Conservation (phyloP, 2,329 filamentous ascomycete genomes). For the Colletotrichum tabaci region DNA sequence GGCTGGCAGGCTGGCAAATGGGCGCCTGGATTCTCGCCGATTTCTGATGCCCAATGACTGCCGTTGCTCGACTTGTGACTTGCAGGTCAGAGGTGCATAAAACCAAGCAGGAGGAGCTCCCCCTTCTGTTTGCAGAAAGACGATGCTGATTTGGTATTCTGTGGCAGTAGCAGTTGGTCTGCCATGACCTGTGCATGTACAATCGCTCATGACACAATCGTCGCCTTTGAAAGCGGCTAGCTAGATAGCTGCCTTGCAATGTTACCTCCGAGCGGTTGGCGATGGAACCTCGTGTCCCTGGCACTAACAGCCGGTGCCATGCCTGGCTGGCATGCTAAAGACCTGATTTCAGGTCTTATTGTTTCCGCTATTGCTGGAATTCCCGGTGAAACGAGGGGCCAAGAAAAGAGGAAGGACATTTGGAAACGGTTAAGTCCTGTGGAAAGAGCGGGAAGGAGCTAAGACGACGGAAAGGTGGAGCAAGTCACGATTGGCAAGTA, state of each 20-base stretch:
- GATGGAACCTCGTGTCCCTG: conserved; percentile 29
- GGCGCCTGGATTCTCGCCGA: conserved; percentile 33
- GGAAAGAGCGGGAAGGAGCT: conserved; percentile 37
- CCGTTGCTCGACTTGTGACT: conserved; percentile 25
- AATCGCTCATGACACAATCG: background rate
- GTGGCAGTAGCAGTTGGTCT: background rate
- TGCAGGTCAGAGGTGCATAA: conserved; percentile 25
- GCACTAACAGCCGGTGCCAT: conserved; percentile 19
- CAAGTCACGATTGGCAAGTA: background rate
- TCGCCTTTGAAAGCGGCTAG: no score
- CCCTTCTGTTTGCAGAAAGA: background rate
- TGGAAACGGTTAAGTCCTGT: conserved; percentile 11
- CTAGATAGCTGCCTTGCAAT: conserved; percentile 14
- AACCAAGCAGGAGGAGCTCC: background rate
- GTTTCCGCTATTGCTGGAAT: conserved; percentile 25
- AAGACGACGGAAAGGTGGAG: conserved; percentile 21
- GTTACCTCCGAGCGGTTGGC: conserved; percentile 15
- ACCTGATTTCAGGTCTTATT: conserved; percentile 39
- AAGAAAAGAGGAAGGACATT: background rate
- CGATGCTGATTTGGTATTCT: background rate
- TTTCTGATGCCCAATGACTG: conserved; percentile 30
- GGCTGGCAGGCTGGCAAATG: conserved; percentile 17
- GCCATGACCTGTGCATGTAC: background rate
- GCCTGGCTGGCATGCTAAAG: conserved; percentile 10
- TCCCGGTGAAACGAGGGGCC: conserved; percentile 27